A percentile compares a stretch with the other conserved stretches of the same genome.
Evolutionary conservation across 345 rosid genomes (phyloP).

Genomic region (Euphorbia peplus): DNA sequence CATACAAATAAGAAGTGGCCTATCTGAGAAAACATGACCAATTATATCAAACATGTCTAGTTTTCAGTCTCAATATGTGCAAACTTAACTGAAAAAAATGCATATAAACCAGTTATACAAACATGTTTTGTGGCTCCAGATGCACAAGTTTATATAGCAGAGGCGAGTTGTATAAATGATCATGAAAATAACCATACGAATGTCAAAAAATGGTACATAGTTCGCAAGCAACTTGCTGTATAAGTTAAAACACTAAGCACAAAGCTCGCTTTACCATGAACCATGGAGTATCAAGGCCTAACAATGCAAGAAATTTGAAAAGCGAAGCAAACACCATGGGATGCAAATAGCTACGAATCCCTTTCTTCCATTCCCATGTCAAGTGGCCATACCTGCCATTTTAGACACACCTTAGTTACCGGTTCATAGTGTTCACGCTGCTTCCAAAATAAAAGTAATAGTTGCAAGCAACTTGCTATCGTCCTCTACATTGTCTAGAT

Average conservation of each 20-base stretch:
- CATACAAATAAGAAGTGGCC: neutral
- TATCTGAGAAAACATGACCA: neutral
- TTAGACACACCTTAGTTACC: slow-evolving; percentile 10
- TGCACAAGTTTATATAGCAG: neutral
- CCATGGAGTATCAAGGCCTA: slow-evolving; percentile 39
- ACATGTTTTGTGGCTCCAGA: neutral
- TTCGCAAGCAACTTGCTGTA: neutral
- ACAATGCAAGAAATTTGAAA: slow-evolving; percentile 58
- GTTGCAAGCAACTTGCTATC: neutral
- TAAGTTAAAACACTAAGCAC: neutral
- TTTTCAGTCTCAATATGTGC: neutral
- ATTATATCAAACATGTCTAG: neutral
- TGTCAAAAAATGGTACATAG: neutral
- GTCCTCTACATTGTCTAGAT: neutral
- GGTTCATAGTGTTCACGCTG: neutral
- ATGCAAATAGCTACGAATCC: slow-evolving; percentile 87
- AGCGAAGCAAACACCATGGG: slow-evolving; percentile 62
- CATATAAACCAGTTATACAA: neutral
- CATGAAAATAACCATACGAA: neutral
- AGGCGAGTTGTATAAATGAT: neutral
- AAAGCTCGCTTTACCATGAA: slow-evolving; percentile 48
- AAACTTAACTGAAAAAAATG: no score
- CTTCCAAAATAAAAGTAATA: neutral
- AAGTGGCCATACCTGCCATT: slow-evolving; percentile 72
- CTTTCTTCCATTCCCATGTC: slow-evolving; percentile 95